Evolutionary conservation across 257 asterid genomes (phyloP).

Genomic region (Solanum medicagineum): DNA sequence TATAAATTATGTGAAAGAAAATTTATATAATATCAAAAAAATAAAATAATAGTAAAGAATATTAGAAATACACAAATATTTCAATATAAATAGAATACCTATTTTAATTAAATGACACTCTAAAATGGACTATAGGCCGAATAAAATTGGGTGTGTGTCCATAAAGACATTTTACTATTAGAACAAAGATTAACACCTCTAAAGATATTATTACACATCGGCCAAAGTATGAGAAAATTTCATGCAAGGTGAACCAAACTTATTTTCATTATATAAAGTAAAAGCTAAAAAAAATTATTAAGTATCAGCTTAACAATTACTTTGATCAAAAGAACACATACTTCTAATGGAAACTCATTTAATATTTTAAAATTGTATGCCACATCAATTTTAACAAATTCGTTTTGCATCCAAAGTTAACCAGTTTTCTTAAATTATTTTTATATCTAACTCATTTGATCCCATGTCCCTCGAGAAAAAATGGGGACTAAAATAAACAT

Average conservation of each 20-base stretch:
- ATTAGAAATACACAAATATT: too few relatives aligned
- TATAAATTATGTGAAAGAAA: too few relatives aligned
- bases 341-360: neutral
- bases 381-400: neutral
- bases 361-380: neutral
- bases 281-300: too few relatives aligned
- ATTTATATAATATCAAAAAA: too few relatives aligned
- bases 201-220: neutral
- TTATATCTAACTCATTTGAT: neutral
- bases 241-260: too few relatives aligned
- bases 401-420: neutral
- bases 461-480: neutral
- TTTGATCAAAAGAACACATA: neutral
- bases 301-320: neutral
- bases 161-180: neutral
- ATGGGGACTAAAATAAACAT: neutral
- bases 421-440: neutral
- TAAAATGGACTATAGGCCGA: too few relatives aligned
- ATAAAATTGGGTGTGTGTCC: too few relatives aligned
- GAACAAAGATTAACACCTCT: neutral
- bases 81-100: too few relatives aligned
- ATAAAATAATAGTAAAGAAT: too few relatives aligned
- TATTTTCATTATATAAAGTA: too few relatives aligned
- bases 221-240: neutral
- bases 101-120: too few relatives aligned